Conservation (phyloP, 805 yeast species). For the Candida alai region DNA sequence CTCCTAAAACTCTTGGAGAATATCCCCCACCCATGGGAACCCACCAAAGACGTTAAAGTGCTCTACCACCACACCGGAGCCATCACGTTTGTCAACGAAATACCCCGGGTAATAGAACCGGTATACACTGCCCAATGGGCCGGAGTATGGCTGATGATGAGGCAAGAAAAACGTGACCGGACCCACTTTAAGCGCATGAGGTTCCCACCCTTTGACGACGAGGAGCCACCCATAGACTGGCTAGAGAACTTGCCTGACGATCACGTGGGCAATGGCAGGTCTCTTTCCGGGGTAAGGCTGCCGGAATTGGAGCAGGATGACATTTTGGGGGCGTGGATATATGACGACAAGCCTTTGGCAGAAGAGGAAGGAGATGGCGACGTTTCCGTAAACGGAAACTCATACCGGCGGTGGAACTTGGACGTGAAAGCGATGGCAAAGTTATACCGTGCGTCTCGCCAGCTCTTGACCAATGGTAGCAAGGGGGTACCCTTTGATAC, state of each 20-base stretch:
- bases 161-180: conserved; percentile 89
- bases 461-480: conserved; percentile 63
- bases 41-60: conserved; percentile 77
- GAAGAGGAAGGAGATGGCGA: conserved; percentile 53
- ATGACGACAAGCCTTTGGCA: conserved; percentile 68
- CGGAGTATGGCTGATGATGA: conserved; percentile 86
- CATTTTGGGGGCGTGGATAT: conserved; percentile 69
- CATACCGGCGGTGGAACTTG: conserved; percentile 71
- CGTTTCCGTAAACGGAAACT: conserved; percentile 69
- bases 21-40: conserved; percentile 99
- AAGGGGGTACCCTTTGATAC: conserved; percentile 73
- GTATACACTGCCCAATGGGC: conserved; percentile 96
- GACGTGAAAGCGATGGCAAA: conserved; percentile 58
- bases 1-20: conserved; percentile 82
- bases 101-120: conserved; percentile 89
- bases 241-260: conserved; percentile 75
- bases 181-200: conserved; percentile 86
- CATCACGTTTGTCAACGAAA: conserved; percentile 89
- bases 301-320: conserved; percentile 67
- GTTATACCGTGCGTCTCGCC: conserved; percentile 65
- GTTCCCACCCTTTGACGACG: conserved; percentile 96
- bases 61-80: conserved; percentile 92
- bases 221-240: conserved; percentile 88
- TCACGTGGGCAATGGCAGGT: conserved; percentile 60
- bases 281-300: no score